phyloP scores from a whole-genome alignment of 140 eudicot genomes.

The Stevia rebaudiana region DNA sequence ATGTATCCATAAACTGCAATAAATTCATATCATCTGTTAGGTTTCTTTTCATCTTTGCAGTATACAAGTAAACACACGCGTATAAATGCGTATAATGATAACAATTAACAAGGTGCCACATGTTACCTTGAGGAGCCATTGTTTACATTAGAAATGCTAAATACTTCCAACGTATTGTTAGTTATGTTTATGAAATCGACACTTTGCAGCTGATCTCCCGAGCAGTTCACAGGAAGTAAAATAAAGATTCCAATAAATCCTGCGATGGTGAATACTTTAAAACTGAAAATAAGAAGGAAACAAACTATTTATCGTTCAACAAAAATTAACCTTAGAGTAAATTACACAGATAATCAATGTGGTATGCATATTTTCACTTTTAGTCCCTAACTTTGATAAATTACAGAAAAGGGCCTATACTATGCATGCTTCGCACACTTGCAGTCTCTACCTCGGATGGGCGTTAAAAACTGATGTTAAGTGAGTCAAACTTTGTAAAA shows the following conservation, averaged over 20 bases:
- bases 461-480: too few species aligned
- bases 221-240: conserved; percentile 54
- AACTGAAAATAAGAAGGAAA: conserved; percentile 28
- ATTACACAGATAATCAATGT: too few species aligned
- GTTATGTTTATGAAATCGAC: conserved; percentile 36
- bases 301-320: not conserved
- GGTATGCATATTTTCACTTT: too few species aligned
- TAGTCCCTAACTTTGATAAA: too few species aligned
- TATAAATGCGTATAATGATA: conserved; percentile 2
- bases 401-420: too few species aligned
- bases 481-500: too few species aligned
- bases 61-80: conserved; percentile 1
- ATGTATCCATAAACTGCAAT: conserved; percentile 69
- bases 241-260: conserved; percentile 57
- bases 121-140: conserved; percentile 51
- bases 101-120: conserved; percentile 4
- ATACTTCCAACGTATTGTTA: conserved; percentile 49
- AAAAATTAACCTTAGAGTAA: conserved; percentile 8
- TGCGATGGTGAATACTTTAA: conserved; percentile 42
- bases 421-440: too few species aligned
- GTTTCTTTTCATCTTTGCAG: conserved; percentile 3
- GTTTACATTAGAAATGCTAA: conserved; percentile 57
- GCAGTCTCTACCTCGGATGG: too few species aligned
- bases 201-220: conserved; percentile 50
- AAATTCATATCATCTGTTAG: conserved; percentile 18